Percentiles rank a stretch among this genome's conserved stretches.
These are phyloP conservation scores for Filobasidium floriforme DNA, from an alignment of 768 basidiomycete species.

Conservation along the genomic window DNA sequence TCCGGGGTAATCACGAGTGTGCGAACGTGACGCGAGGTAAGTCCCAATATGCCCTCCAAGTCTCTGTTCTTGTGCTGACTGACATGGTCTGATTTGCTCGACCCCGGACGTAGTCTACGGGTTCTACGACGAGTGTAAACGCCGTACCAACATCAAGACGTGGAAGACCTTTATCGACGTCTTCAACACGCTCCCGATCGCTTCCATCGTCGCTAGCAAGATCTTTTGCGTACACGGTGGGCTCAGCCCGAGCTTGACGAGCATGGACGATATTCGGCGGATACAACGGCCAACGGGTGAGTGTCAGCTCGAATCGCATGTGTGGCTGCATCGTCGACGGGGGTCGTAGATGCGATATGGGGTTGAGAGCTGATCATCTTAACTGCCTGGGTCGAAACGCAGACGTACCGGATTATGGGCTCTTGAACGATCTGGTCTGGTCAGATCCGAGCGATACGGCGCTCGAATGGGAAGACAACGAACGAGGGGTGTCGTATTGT, in stretches of 20 bases:
- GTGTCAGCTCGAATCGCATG: slow-evolving; percentile 18
- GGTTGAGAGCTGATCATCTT: neutral
- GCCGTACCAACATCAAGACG: slow-evolving; percentile 97
- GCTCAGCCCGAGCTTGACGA: slow-evolving; percentile 55
- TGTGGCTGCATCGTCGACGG: neutral
- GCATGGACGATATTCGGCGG: slow-evolving; percentile 96
- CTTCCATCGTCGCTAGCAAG: slow-evolving; percentile 96
- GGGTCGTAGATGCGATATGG: neutral
- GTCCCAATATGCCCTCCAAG: slow-evolving; percentile 37
- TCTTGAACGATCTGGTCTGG: slow-evolving; percentile 95
- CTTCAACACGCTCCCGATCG: slow-evolving; percentile 97
- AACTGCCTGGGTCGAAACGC: too few relatives aligned
- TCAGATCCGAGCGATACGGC: slow-evolving; percentile 97
- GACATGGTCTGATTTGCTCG: neutral
- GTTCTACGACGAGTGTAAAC: slow-evolving; percentile 99
- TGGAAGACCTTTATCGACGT: slow-evolving; percentile 99
- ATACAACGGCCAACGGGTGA: slow-evolving; percentile 80
- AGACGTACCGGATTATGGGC: slow-evolving; percentile 96
- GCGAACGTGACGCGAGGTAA: slow-evolving; percentile 96
- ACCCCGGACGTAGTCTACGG: slow-evolving; percentile 66
- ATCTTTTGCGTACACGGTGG: slow-evolving; percentile 99
- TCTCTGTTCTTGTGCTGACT: neutral
- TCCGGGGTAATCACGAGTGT: slow-evolving; percentile 97
- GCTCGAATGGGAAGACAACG: slow-evolving; percentile 98
- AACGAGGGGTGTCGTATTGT: slow-evolving; percentile 96